These are phyloP conservation scores for Penicillium aurantiogriseum DNA, from an alignment of 2,329 filamentous ascomycete genomes.

Conservation along the genomic window DNA sequence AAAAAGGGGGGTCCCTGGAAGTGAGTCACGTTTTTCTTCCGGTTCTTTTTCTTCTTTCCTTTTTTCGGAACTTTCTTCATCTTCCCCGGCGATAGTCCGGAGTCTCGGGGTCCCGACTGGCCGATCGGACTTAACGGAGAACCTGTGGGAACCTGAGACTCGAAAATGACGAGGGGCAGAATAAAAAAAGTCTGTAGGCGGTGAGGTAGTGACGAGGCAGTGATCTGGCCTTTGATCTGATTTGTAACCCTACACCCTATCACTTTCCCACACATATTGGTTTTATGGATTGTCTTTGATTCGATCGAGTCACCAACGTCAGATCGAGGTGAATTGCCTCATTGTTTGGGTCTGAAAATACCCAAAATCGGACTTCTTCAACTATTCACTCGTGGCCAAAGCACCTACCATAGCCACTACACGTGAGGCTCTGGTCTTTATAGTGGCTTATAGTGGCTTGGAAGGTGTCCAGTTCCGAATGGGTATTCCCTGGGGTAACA, in stretches of 20 bases:
- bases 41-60: conserved; percentile 29
- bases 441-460: not conserved
- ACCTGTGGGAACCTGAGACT: too few relatives aligned
- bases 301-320: not conserved
- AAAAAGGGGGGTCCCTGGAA: conserved; percentile 1
- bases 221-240: not conserved
- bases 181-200: not conserved
- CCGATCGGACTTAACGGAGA: conserved; percentile 7
- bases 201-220: not conserved
- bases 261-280: not conserved
- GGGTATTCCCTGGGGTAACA: not conserved
- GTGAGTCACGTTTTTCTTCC: conserved; percentile 23
- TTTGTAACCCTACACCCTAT: not conserved
- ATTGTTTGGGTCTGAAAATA: conserved; percentile 9
- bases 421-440: not conserved
- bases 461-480: not conserved
- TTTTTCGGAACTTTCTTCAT: conserved; percentile 16
- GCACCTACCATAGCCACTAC: not conserved
- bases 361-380: conserved; percentile 3
- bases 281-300: not conserved
- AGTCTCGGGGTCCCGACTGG: conserved; percentile 7
- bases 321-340: conserved; percentile 1
- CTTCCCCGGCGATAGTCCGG: conserved; percentile 14
- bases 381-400: not conserved
- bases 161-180: not conserved